Evolutionary conservation across 805 yeast genomes (phyloP), one percentile per base, ranked within the genome.

Genomic region (Ogataea neopini): DNA sequence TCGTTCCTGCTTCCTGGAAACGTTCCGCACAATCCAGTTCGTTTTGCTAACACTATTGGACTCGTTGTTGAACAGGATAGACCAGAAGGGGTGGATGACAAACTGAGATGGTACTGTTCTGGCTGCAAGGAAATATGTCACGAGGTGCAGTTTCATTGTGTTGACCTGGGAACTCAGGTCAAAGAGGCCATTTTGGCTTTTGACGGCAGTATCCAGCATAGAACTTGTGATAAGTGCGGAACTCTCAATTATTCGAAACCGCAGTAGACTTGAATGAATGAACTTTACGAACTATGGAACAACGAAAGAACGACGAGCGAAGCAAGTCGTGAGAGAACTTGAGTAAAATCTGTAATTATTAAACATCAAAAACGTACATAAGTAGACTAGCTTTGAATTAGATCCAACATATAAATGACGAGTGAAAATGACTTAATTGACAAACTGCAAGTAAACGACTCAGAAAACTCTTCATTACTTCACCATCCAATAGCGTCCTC

Each of bases 1-100:
- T 83, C 94, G n/a, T 91, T 88, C 61, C 69, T 91, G 54, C 75
- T 90, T 17, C 97, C 97, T 1, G 84, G 84, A 0, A 87, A 87
- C 61, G 77, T 79, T 2, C 97, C 97, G 1, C 97, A 91, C 65
- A 86, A 84, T 57, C 97, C 97, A 0, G 92, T 87, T 6, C 73
- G 97, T 58, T 91, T 80, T 63, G 86, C 85, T 2, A 72, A 91
- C 58, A 89, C 97, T 0, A 83, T 91, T 14, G 97, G 97, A 0
- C 71, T 91, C 36, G 97, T 91, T 2, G 86, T 91, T 14, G 97
- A 91, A 61, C 97, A 91, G 67, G 96, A 89, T 62, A 75, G 97
- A 56, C 96, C 96, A 0, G 71, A 70, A 42, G 88, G 79, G 1
- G 70, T 76, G 18, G 73, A 78, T 49, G 97, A 91, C 63, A 78